phyloP scores from a whole-genome alignment of 108 stramenopile genomes.

The Cyclotella atomus region DNA sequence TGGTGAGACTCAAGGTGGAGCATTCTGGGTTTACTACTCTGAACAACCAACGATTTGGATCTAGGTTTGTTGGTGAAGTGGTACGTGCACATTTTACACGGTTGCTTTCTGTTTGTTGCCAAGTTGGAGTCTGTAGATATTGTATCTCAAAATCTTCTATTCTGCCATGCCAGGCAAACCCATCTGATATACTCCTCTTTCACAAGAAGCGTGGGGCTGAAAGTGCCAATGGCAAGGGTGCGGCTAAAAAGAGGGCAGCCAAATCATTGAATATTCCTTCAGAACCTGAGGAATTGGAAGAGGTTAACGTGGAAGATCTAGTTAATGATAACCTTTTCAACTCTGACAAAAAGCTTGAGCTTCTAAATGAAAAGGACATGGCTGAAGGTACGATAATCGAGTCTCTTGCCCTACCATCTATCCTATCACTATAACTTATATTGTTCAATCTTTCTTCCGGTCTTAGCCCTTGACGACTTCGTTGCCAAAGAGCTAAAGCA shows the following conservation, averaged over 20 bases:
- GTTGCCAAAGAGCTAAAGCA: slow-evolving; percentile 73
- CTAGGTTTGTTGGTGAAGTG: slow-evolving; percentile 89
- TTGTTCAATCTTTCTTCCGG: no score
- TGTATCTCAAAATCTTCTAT: not conserved
- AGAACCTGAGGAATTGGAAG: slow-evolving; percentile 81
- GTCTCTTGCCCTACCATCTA: no score
- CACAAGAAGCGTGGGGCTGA: slow-evolving; percentile 59
- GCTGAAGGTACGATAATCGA: slow-evolving; percentile 28
- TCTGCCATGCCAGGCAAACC: slow-evolving; percentile 64
- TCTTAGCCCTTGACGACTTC: slow-evolving; percentile 85
- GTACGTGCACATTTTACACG: slow-evolving; percentile 19
- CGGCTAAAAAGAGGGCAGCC: slow-evolving; percentile 20
- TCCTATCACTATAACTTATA: no score
- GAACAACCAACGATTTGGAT: slow-evolving; percentile 92
- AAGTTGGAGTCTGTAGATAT: no score
- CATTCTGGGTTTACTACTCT: slow-evolving; percentile 92
- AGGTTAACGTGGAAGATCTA: slow-evolving; percentile 85
- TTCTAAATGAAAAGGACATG: slow-evolving; percentile 67
- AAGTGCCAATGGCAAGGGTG: slow-evolving; percentile 18
- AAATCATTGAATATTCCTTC: slow-evolving; percentile 58
- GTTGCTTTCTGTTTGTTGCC: not conserved
- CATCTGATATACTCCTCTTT: slow-evolving; percentile 87
- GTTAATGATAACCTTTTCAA: slow-evolving; percentile 71
- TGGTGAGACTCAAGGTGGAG: slow-evolving; percentile 95
- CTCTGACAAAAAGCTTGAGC: slow-evolving; percentile 73